A percentile compares a stretch with the other conserved stretches of the same genome.
Conservation (phyloP, 345 rosid species). For the Dipteronia sinensis region DNA sequence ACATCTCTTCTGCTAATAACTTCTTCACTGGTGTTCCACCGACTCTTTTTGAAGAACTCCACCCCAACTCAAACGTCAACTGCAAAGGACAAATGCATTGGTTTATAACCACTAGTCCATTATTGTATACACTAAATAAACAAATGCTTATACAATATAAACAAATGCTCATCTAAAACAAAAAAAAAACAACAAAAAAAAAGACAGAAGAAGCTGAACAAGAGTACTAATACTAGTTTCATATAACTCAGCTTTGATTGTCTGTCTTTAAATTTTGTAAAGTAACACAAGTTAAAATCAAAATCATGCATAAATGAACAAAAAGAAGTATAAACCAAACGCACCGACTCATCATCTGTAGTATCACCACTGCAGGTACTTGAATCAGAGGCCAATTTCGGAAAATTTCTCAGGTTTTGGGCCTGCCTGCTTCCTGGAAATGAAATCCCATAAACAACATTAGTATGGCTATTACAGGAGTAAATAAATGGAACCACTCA, state of each 20-base stretch:
- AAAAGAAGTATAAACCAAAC: conserved; percentile 28
- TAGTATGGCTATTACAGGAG: conserved; percentile 20
- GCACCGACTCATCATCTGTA: conserved; percentile 58
- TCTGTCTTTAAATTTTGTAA: too few species aligned
- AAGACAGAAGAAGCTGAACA: not conserved
- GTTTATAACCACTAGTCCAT: conserved; percentile 14
- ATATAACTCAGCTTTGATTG: not conserved
- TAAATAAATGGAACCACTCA: not conserved
- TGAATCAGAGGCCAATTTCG: conserved; percentile 55
- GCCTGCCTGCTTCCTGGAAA: conserved; percentile 65
- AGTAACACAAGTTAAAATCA: conserved; percentile 6
- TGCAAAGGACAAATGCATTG: conserved; percentile 31
- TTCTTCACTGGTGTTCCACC: conserved; percentile 65
- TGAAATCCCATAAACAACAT: conserved; percentile 30
- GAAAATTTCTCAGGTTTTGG: conserved; percentile 38
- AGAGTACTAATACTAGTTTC: not conserved
- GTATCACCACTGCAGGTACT: conserved; percentile 43
- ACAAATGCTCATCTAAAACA: not conserved
- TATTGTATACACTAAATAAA: not conserved
- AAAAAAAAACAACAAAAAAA: not conserved
- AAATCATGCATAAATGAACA: conserved; percentile 6
- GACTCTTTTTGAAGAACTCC: conserved; percentile 42
- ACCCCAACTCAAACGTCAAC: conserved; percentile 48
- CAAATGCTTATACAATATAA: conserved; percentile 2
- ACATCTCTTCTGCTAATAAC: conserved; percentile 83